Evolutionary conservation across 2,329 filamentous ascomycete genomes (phyloP).

Genomic region (Plectosphaerella cucumerina): DNA sequence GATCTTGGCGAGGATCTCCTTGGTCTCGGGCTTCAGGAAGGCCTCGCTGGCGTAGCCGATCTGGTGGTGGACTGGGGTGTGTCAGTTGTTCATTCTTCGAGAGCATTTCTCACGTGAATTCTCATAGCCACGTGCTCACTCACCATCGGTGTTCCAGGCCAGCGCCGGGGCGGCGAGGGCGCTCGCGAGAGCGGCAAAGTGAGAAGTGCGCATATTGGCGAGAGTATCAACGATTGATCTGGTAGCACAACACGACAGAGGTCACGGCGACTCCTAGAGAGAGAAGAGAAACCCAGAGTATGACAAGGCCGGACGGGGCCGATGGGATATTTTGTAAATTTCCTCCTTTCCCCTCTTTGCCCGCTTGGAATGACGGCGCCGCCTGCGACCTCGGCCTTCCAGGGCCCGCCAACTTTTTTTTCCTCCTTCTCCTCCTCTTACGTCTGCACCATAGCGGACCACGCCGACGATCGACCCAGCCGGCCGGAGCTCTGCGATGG

Average conservation of each 20-base stretch:
- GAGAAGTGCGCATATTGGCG: conserved; percentile 1
- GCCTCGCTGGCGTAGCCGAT: conserved; percentile 13
- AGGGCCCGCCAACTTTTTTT: no score
- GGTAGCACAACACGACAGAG: background rate
- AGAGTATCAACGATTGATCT: background rate
- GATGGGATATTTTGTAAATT: background rate
- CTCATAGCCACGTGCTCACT: no score
- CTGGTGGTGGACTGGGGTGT: conserved; percentile 8
- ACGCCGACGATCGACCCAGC: conserved; percentile 4
- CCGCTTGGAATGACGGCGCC: background rate
- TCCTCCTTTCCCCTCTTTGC: background rate
- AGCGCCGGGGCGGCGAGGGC: conserved; percentile 1
- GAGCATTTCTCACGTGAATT: no score
- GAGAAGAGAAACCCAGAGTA: background rate
- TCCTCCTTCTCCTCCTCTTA: background rate
- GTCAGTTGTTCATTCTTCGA: background rate
- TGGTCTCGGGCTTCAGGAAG: conserved; percentile 9
- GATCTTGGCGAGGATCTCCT: conserved; percentile 8
- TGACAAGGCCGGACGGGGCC: background rate
- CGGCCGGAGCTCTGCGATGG: background rate
- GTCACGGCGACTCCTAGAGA: background rate
- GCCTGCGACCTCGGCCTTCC: background rate
- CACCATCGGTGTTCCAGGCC: conserved; percentile 3
- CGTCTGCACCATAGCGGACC: background rate
- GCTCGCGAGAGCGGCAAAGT: conserved; percentile 1